A percentile compares a stretch with the other conserved stretches of the same genome.
These are phyloP conservation scores for Austropuccinia psidii DNA, from an alignment of 1,284 basidiomycete genomes.

Conservation along the genomic window DNA sequence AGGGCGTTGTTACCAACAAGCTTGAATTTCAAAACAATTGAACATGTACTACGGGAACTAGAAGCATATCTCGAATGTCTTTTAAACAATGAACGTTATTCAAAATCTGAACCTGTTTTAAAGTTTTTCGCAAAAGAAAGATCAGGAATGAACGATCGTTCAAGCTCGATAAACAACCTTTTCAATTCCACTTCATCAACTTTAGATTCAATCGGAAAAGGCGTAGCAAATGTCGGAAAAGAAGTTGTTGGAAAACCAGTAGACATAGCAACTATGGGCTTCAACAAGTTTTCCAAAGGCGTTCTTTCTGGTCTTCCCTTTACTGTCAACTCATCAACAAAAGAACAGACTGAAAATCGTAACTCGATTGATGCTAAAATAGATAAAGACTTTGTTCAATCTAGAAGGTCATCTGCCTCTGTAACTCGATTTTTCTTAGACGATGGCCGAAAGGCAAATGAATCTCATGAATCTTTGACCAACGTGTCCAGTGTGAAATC, in stretches of 20 bases:
- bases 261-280: conserved; percentile 21
- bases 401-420: background rate
- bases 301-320: conserved; percentile 26
- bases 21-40: conserved; percentile 25
- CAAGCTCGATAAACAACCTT: conserved; percentile 19
- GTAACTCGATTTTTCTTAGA: background rate
- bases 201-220: conserved; percentile 28
- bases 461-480: background rate
- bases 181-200: conserved; percentile 3
- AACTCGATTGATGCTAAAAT: background rate
- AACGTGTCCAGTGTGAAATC: no score
- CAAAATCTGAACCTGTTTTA: conserved; percentile 26
- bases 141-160: conserved; percentile 2
- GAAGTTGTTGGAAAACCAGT: conserved; percentile 28
- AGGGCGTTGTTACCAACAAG: conserved; percentile 32
- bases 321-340: background rate
- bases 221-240: conserved; percentile 29
- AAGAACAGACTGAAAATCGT: background rate
- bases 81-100: conserved; percentile 29
- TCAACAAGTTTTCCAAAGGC: conserved; percentile 25
- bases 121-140: conserved; percentile 32
- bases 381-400: background rate
- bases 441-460: background rate
- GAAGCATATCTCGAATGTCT: conserved; percentile 24
- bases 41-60: conserved; percentile 18